These are phyloP conservation scores for Cornus kousa DNA, from an alignment of 148 eudicot species.

Conservation along the genomic window DNA sequence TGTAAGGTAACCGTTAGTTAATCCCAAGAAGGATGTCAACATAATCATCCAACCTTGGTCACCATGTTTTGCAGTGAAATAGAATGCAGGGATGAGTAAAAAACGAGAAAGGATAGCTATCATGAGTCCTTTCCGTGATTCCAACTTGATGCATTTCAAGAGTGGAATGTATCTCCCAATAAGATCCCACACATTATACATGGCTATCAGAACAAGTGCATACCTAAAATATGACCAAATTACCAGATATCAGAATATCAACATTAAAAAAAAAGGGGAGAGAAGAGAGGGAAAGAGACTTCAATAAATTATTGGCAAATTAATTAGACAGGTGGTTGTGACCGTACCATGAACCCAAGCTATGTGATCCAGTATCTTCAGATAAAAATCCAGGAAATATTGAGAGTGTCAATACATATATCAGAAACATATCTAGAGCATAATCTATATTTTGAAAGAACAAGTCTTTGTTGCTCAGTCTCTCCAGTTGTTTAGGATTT, in stretches of 20 bases:
- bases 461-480: constrained; percentile 42
- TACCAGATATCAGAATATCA: background rate
- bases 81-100: constrained; percentile 46
- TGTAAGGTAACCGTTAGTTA: constrained; percentile 44
- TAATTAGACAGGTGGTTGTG: background rate
- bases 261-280: background rate
- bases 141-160: constrained; percentile 27
- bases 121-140: constrained; percentile 44
- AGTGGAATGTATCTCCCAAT: constrained; percentile 47
- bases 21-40: constrained; percentile 45
- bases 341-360: constrained; percentile 44
- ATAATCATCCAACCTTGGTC: constrained; percentile 51
- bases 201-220: constrained; percentile 41
- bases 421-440: constrained; percentile 40
- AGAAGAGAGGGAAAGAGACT: too few relatives aligned
- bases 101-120: constrained; percentile 25
- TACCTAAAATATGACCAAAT: constrained; percentile 35
- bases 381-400: constrained; percentile 71
- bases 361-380: constrained; percentile 58
- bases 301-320: too few relatives aligned
- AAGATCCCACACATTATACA: constrained; percentile 47
- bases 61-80: constrained; percentile 47
- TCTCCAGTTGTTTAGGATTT: constrained; percentile 16
- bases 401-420: constrained; percentile 44
- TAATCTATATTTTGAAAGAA: constrained; percentile 43